Conservation (phyloP, 2,329 filamentous ascomycete genomes). For the Penicillium corylophilum region DNA sequence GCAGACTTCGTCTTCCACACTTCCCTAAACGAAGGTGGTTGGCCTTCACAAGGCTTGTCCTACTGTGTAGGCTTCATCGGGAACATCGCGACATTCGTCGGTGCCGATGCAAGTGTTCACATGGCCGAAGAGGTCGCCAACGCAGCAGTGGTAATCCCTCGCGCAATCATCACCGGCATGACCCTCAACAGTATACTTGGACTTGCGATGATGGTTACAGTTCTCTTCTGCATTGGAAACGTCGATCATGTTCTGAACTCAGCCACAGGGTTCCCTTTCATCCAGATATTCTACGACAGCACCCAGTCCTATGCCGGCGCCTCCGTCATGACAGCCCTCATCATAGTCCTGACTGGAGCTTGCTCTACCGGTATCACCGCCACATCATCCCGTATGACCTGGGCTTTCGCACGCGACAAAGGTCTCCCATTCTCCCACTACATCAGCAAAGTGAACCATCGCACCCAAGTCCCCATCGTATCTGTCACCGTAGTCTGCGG, state of each 20-base stretch:
- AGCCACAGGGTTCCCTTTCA: slow-evolving; percentile 38
- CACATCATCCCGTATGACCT: slow-evolving; percentile 32
- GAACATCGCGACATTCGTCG: slow-evolving; percentile 36
- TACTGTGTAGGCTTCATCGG: slow-evolving; percentile 38
- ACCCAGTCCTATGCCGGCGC: slow-evolving; percentile 40
- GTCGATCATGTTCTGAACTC: slow-evolving; percentile 31
- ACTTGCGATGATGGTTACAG: slow-evolving; percentile 36
- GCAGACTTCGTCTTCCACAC: slow-evolving; percentile 34
- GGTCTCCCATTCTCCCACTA: slow-evolving; percentile 30
- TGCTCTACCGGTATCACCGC: slow-evolving; percentile 34
- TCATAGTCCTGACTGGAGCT: slow-evolving; percentile 34
- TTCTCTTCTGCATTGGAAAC: slow-evolving; percentile 38
- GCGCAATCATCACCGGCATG: slow-evolving; percentile 36
- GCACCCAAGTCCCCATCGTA: slow-evolving; percentile 18
- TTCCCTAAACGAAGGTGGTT: slow-evolving; percentile 33
- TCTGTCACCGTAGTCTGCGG: slow-evolving; percentile 20
- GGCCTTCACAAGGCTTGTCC: slow-evolving; percentile 34
- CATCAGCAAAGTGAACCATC: slow-evolving; percentile 16
- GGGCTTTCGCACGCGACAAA: slow-evolving; percentile 35
- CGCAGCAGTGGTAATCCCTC: slow-evolving; percentile 36
- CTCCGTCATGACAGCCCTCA: slow-evolving; percentile 29
- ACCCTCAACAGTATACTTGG: slow-evolving; percentile 38
- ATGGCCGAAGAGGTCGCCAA: slow-evolving; percentile 44
- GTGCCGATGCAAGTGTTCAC: slow-evolving; percentile 28
- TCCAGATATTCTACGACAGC: slow-evolving; percentile 46